Evolutionary conservation across 306 rosid genomes (phyloP).

Genomic region (Vigna mungo): DNA sequence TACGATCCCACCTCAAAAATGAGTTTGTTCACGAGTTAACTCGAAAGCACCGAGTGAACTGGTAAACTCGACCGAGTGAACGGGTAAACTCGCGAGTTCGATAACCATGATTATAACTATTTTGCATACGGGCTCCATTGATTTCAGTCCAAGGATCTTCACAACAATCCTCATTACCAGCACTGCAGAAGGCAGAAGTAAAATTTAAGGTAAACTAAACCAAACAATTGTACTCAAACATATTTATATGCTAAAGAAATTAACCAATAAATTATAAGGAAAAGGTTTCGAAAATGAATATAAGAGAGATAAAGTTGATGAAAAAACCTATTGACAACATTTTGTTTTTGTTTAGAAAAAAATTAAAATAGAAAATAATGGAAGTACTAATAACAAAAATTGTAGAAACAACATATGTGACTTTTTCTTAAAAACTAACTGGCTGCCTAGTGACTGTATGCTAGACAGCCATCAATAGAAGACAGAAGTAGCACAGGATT

Average conservation of each 20-base stretch:
- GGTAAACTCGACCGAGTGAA: too few relatives aligned
- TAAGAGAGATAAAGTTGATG: conserved; percentile 17
- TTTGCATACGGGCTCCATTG: conserved; percentile 63
- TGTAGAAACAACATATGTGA: conserved; percentile 20
- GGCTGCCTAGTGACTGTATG: conserved; percentile 7
- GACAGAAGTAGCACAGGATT: conserved; percentile 26
- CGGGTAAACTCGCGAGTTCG: too few relatives aligned
- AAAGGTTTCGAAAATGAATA: conserved; percentile 12
- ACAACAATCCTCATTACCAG: conserved; percentile 69
- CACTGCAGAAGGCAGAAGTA: conserved; percentile 69
- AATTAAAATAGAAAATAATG: conserved; percentile 6
- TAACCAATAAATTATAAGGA: conserved; percentile 27
- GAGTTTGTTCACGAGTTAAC: too few relatives aligned
- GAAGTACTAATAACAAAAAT: conserved; percentile 17
- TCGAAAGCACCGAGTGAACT: too few relatives aligned
- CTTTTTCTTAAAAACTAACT: background rate
- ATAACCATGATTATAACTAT: too few relatives aligned
- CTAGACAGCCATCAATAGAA: conserved; percentile 32
- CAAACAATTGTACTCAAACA: conserved; percentile 21
- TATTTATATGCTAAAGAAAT: conserved; percentile 24
- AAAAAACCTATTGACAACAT: conserved; percentile 20
- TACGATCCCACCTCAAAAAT: too few relatives aligned
- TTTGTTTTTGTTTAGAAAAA: background rate
- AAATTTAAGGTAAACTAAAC: conserved; percentile 32
- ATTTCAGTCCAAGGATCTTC: conserved; percentile 75